phyloP scores from a whole-genome alignment of 352 stramenopile species.

The Phytophthora sansomeana region DNA sequence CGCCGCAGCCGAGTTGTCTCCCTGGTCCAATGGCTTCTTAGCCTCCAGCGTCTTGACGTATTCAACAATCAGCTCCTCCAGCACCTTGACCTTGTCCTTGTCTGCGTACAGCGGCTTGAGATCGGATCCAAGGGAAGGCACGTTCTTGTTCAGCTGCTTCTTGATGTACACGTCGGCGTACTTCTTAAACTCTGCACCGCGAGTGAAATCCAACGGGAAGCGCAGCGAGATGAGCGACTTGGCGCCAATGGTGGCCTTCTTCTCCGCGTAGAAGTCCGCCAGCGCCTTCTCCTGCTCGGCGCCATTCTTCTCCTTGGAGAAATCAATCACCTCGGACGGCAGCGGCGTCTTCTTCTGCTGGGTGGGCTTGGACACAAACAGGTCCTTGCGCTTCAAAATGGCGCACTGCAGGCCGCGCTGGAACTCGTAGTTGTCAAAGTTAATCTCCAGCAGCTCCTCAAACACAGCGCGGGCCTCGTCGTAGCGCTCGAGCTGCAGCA shows the following conservation, averaged over 20 bases:
- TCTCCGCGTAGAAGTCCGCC: constrained; percentile 53
- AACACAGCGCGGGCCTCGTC: constrained; percentile 76
- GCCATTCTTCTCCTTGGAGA: constrained; percentile 50
- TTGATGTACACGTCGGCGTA: constrained; percentile 70
- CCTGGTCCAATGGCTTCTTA: constrained; percentile 60
- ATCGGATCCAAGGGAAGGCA: constrained; percentile 95
- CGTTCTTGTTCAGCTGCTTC: constrained; percentile 88
- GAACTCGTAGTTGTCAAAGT: constrained; percentile 93
- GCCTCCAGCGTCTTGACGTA: constrained; percentile 84
- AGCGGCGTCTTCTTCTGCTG: constrained; percentile 45
- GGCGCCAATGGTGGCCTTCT: constrained; percentile 57
- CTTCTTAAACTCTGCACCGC: constrained; percentile 77
- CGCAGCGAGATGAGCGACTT: constrained; percentile 86
- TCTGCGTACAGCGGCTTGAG: constrained; percentile 91
- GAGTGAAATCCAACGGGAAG: constrained; percentile 92
- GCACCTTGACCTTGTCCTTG: constrained; percentile 66
- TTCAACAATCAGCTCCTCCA: constrained; percentile 76
- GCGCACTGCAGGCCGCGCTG: constrained; percentile 89
- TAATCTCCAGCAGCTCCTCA: constrained; percentile 82
- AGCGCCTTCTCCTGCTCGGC: constrained; percentile 63
- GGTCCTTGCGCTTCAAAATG: constrained; percentile 63
- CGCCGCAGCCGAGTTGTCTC: constrained; percentile 41
- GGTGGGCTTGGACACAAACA: constrained; percentile 47
- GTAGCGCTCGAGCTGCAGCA: constrained; percentile 70
- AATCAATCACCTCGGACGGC: constrained; percentile 62